These are phyloP conservation scores for Cubamyces lactineus DNA, from an alignment of 768 basidiomycete genomes.

Conservation along the genomic window DNA sequence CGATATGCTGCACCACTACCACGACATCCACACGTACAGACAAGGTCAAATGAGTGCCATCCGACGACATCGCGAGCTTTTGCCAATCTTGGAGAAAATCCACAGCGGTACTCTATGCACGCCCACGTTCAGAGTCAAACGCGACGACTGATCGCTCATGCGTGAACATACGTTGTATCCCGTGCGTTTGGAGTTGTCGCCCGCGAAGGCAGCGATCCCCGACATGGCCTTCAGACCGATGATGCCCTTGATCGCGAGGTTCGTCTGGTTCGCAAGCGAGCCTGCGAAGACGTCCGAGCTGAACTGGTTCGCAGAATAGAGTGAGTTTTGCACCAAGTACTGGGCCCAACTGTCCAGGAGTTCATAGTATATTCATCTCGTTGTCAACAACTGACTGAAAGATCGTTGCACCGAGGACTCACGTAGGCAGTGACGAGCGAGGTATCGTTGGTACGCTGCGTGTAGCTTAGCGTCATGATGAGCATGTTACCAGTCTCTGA, in stretches of 20 bases:
- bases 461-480: conserved; percentile 69
- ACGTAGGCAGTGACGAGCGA: conserved; percentile 54
- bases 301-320: conserved; percentile 45
- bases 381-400: not conserved
- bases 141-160: not conserved
- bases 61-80: conserved; percentile 52
- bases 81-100: conserved; percentile 59
- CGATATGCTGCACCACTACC: too few species aligned
- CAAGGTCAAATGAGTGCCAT: conserved; percentile 57
- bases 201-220: conserved; percentile 37
- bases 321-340: conserved; percentile 54
- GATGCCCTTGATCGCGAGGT: conserved; percentile 50
- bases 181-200: conserved; percentile 31
- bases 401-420: conserved; percentile 18
- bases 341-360: conserved; percentile 68
- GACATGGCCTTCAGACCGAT: conserved; percentile 48
- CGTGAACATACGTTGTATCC: conserved; percentile 38
- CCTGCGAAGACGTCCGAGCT: conserved; percentile 45
- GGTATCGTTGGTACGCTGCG: conserved; percentile 52
- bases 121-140: conserved; percentile 32
- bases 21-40: conserved; percentile 38
- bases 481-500: conserved; percentile 75
- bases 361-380: conserved; percentile 35
- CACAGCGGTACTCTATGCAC: conserved; percentile 52
- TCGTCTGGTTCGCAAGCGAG: conserved; percentile 44